Evolutionary conservation across 2,329 filamentous ascomycete species (phyloP).

Genomic region (Sclerotinia subarctica): DNA sequence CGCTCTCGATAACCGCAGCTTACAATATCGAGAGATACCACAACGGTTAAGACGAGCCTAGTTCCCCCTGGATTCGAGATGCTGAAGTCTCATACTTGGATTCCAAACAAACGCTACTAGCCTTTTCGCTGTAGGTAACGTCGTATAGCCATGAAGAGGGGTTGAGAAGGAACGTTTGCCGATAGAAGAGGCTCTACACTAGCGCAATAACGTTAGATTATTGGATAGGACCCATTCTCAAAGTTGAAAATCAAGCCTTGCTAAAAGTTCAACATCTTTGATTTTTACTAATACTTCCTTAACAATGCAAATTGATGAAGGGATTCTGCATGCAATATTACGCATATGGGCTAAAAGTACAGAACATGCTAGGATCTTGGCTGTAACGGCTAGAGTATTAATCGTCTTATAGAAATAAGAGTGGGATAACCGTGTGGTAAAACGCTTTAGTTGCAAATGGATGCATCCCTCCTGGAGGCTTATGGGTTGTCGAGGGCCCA

Average conservation of each 20-base stretch:
- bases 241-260: background rate
- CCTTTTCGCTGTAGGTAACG: background rate
- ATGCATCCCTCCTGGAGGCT: background rate
- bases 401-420: background rate
- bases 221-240: background rate
- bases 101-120: background rate
- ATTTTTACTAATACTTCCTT: background rate
- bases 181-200: background rate
- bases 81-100: background rate
- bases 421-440: no score
- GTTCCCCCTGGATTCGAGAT: background rate
- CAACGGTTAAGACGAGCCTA: background rate
- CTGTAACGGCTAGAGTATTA: background rate
- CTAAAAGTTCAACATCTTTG: background rate
- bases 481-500: background rate
- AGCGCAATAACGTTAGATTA: background rate
- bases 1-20: background rate
- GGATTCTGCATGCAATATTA: background rate
- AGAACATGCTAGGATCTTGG: background rate
- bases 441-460: background rate
- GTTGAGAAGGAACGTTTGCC: background rate
- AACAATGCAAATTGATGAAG: background rate
- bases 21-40: background rate
- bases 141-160: background rate
- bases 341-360: background rate